These are phyloP conservation scores for Fusarium papillatum DNA, from an alignment of 2,329 filamentous ascomycete genomes.

Conservation along the genomic window DNA sequence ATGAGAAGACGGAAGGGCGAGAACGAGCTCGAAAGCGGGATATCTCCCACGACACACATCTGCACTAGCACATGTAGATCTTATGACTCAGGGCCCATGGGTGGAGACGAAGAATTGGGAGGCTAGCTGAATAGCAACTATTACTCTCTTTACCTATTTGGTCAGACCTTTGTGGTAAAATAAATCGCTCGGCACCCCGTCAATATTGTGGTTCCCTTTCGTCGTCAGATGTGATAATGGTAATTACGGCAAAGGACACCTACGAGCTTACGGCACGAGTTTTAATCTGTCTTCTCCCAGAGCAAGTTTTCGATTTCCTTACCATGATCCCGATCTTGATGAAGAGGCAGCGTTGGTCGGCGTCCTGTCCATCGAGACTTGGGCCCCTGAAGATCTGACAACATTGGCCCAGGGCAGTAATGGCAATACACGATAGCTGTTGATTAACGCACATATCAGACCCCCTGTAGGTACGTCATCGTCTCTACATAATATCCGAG, in stretches of 20 bases:
- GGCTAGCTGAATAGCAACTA: background rate
- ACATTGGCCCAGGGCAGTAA: background rate
- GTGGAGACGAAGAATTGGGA: too few relatives aligned
- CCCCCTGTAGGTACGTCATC: background rate
- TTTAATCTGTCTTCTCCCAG: too few relatives aligned
- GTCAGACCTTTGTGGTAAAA: background rate
- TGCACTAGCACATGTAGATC: background rate
- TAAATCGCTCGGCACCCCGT: too few relatives aligned
- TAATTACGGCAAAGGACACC: too few relatives aligned
- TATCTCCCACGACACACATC: background rate
- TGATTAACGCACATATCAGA: background rate
- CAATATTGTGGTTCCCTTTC: too few relatives aligned
- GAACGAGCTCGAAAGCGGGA: background rate
- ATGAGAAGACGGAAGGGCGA: background rate
- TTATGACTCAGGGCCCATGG: background rate
- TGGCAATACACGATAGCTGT: background rate
- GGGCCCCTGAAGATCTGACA: background rate
- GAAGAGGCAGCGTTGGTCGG: background rate
- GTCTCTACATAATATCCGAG: background rate
- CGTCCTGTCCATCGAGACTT: background rate
- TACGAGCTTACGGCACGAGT: too few relatives aligned
- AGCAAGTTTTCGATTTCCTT: too few relatives aligned
- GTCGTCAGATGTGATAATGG: too few relatives aligned
- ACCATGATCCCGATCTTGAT: too few relatives aligned
- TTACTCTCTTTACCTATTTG: background rate